phyloP scores from a whole-genome alignment of 768 basidiomycete species.

The Pulveroboletus sp. region DNA sequence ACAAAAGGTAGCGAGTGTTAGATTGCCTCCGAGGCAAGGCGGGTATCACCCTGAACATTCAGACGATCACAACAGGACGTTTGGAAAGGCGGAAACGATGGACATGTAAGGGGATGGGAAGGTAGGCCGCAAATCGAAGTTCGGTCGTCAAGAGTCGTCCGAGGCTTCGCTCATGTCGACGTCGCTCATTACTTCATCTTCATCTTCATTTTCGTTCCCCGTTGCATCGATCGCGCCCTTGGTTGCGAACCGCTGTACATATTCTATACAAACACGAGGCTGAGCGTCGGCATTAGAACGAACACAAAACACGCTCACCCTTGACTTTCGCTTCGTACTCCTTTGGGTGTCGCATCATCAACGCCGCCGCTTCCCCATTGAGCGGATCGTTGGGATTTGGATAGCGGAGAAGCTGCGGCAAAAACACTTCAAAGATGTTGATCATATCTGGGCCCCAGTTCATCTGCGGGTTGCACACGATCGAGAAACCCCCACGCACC shows the following conservation, averaged over 20 bases:
- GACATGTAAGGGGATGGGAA: constrained; percentile 10
- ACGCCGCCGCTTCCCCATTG: constrained; percentile 95
- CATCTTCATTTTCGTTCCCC: constrained; percentile 54
- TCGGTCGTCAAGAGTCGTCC: constrained; percentile 36
- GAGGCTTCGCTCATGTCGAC: constrained; percentile 70
- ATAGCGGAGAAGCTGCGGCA: constrained; percentile 94
- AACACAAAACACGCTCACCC: constrained; percentile 44
- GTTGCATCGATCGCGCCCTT: constrained; percentile 84
- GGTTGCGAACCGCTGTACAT: constrained; percentile 92
- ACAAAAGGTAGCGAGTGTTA: constrained; percentile 13
- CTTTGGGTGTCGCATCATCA: constrained; percentile 96
- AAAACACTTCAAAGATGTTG: constrained; percentile 98
- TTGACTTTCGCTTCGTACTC: constrained; percentile 94
- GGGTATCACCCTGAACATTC: constrained; percentile 28
- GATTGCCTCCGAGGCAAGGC: constrained; percentile 14
- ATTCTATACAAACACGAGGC: constrained; percentile 51
- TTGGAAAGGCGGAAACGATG: constrained; percentile 15
- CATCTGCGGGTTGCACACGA: constrained; percentile 1
- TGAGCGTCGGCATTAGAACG: constrained; percentile 3
- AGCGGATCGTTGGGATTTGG: constrained; percentile 98
- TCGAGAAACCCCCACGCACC: constrained; percentile 50
- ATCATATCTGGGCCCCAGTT: constrained; percentile 73
- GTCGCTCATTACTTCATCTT: constrained; percentile 87
- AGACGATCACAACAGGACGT: constrained; percentile 12
- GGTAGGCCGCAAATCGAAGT: constrained; percentile 5